These are phyloP conservation scores for Ganoderma boninense DNA, from an alignment of 1,284 basidiomycete species.

Conservation along the genomic window DNA sequence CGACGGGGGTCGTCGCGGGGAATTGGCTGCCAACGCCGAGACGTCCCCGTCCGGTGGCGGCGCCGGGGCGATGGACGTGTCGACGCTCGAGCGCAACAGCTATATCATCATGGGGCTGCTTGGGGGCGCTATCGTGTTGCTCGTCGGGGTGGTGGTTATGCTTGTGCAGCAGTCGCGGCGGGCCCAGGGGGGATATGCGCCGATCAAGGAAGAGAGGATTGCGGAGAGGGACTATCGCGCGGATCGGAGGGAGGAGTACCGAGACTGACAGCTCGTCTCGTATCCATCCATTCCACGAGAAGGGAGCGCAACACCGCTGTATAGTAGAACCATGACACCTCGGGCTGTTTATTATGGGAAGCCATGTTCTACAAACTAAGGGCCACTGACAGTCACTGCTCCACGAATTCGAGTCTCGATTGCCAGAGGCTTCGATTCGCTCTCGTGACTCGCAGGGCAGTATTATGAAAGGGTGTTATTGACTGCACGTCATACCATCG, in stretches of 20 bases:
- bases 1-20: not conserved
- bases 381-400: no score
- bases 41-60: not conserved
- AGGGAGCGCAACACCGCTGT: no score
- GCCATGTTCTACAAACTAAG: no score
- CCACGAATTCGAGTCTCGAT: no score
- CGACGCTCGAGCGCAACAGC: slow-evolving; percentile 9
- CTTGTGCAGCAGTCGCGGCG: not conserved
- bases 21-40: slow-evolving; percentile 1
- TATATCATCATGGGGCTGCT: slow-evolving; percentile 8
- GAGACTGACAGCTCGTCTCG: not conserved
- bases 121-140: not conserved
- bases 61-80: not conserved
- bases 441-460: no score
- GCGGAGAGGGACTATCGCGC: not conserved
- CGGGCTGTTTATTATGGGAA: no score
- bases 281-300: no score
- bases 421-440: no score
- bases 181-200: not conserved
- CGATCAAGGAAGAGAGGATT: slow-evolving; percentile 4
- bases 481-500: no score
- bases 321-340: no score
- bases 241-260: not conserved
- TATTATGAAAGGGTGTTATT: no score
- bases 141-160: not conserved